Base-by-base conservation (phyloP, 495 filamentous ascomycete species). In the Hyphodiscus hymeniophilus region DNA sequence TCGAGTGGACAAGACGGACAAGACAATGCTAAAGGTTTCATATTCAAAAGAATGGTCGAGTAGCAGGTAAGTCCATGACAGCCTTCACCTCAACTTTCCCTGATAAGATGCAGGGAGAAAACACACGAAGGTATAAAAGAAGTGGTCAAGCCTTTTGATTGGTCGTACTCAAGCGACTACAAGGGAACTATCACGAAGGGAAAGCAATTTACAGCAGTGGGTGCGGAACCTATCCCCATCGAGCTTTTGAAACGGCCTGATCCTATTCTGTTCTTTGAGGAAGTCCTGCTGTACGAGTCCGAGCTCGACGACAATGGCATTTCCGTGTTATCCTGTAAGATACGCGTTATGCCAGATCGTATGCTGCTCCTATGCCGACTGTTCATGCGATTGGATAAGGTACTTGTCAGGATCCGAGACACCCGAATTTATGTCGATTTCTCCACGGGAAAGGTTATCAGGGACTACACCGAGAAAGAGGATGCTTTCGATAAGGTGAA, bases 291-390 rank as follows among this genome's bases (percentile, higher is more conserved):
- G 22, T 98, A 97, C 62, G 92, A 97, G 69, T 90, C 94, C 64
- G 92, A 98, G 67, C 77, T 98, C 46, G 92, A 95, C 33, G 92
- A 98, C 62, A 98, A 98, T 63, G 92, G 92, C 21, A 91, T 96
- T 51, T 80, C 88, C 5, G 74, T 95, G 63, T 63, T 94, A 10
- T 90, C 80, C 20, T 83, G 83, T 67, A 97, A 97, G 70, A 67
- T 96, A 38, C 73, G 92, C 39, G 92, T 95, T 39, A 95, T 96
- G 87, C 86, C 86, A 26, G 76, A 79, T 47, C 70, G 92, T 35
- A 76, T 97, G 59, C 73, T 98, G 44, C 70, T 97, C 31, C 74
- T 98, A 8, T 78, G 75, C 38, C 73, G 94, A n/a, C 84, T 95
- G 63, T 98, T 94, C 68, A 85, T 98, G 81, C 72, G 92, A 50